These are phyloP conservation scores for Ceratocystis papillata DNA, from an alignment of 2,329 filamentous ascomycete species.

Conservation along the genomic window DNA sequence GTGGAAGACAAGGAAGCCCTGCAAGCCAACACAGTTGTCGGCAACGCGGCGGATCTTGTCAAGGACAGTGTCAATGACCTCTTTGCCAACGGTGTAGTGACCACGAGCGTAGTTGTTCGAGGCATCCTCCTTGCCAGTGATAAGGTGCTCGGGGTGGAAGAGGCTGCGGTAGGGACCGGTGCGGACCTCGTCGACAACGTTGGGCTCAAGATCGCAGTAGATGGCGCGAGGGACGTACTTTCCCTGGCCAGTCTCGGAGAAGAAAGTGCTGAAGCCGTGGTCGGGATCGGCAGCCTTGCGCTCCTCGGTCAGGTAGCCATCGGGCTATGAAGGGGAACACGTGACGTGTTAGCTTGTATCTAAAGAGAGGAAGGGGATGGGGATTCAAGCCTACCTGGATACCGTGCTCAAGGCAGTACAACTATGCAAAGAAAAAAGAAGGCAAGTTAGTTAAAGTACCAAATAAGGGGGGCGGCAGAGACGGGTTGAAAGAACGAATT, in stretches of 20 bases:
- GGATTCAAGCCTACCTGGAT: constrained; percentile 67
- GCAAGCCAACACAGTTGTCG: constrained; percentile 94
- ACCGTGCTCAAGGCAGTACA: constrained; percentile 99
- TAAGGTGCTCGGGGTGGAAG: constrained; percentile 98
- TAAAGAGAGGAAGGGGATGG: background rate
- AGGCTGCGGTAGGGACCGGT: constrained; percentile 91
- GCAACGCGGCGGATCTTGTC: constrained; percentile 97
- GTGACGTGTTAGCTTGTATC: constrained; percentile 6
- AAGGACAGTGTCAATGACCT: constrained; percentile 94
- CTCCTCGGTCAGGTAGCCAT: constrained; percentile 97
- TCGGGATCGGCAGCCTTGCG: constrained; percentile 87
- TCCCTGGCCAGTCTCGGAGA: constrained; percentile 97
- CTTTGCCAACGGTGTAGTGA: constrained; percentile 99
- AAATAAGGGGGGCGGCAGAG: background rate
- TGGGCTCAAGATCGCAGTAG: constrained; percentile 99
- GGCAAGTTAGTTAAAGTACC: background rate
- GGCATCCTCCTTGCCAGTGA: constrained; percentile 99
- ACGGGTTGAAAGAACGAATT: background rate
- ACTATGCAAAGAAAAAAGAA: constrained; percentile 42
- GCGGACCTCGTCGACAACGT: constrained; percentile 98
- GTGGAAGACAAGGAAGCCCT: constrained; percentile 99
- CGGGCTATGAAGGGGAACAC: constrained; percentile 51
- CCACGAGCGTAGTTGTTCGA: constrained; percentile 99
- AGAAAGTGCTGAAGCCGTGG: constrained; percentile 99
- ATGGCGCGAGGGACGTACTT: constrained; percentile 99